Base-by-base conservation (phyloP, 2,329 filamentous ascomycete genomes). In the Cyphellophora attinorum region DNA sequence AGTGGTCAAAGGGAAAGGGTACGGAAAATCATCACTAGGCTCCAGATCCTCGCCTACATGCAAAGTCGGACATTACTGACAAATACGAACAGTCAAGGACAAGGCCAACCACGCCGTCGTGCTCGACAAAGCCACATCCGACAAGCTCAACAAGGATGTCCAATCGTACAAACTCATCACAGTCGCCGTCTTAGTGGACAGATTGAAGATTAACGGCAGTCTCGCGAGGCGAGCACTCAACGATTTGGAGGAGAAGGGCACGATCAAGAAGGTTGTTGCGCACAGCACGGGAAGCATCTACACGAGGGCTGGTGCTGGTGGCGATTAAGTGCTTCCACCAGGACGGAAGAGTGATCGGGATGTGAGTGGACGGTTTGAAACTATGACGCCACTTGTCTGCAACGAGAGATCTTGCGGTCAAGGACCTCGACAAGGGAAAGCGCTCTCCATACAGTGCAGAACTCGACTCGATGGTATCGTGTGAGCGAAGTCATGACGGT, bases 131-230 rank as follows among this genome's bases (percentile, higher is more conserved):
- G 64, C 74, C 70, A 94, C 82, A 62, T 83, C 82, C 54, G 91
- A 98, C 72, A 94, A 93, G 77, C 86, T 98, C 68, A 83, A 94
- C 78, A 98, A 98, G 78, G 91, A 98, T 79, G 93, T 98, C 59
- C 91, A 96, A 72, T 95, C 91, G 50, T 98, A 96, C 83, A 86
- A 91, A 63, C 86, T 98, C 67, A 86, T 98, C 72, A 96, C 91
- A 63, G 83, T 96, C 60, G 88, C 91, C 60, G 89, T 85, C 58
- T 86, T 98, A 60, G 91, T 98, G 78, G 91, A 98, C 72, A 81
- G 91, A 70, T 79, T 98, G 69, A 98, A 98, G 86, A 93, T 98
- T 77, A 98, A 98, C 76, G 93, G 91, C 62, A 94, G 85, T 56
- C 74, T 98, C 61, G 91, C 91, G 54, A 81, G 91, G 61, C 73